Percentiles rank a stretch among this genome's conserved stretches.
Evolutionary conservation across 192 early-diverging fungal genomes (phyloP).

Genomic region (Oehlia diaphana): DNA sequence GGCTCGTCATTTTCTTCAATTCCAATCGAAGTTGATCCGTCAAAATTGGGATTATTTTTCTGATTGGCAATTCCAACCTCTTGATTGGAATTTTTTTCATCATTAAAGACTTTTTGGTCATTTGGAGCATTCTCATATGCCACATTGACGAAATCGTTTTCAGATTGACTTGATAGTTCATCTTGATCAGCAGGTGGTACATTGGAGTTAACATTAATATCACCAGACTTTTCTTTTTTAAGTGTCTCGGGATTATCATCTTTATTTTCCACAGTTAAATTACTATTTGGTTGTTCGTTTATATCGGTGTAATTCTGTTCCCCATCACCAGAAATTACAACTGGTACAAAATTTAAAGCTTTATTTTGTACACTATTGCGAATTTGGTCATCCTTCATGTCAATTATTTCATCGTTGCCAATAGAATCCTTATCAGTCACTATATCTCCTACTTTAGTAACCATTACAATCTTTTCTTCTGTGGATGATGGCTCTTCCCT

Average conservation of each 20-base stretch:
- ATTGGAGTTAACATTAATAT: background rate
- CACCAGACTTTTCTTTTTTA: background rate
- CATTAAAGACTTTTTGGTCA: too few species aligned
- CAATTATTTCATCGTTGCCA: background rate
- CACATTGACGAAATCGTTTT: background rate
- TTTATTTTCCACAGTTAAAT: background rate
- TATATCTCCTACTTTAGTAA: background rate
- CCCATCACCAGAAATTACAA: too few species aligned
- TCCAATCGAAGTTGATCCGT: too few species aligned
- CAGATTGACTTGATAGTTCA: background rate
- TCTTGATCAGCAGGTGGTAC: background rate
- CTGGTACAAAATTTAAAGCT: background rate
- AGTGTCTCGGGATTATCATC: background rate
- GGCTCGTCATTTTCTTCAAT: too few species aligned
- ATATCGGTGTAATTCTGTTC: background rate
- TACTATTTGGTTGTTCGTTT: too few species aligned
- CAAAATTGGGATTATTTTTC: too few species aligned
- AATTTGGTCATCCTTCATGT: background rate
- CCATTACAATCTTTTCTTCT: background rate
- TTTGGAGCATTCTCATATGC: too few species aligned
- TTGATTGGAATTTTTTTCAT: too few species aligned
- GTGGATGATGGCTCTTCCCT: background rate
- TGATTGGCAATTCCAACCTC: too few species aligned
- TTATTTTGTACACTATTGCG: background rate
- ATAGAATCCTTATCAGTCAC: background rate